phyloP scores from a whole-genome alignment of 202 grass and related monocot species.

The Brachypodium distachyon region DNA sequence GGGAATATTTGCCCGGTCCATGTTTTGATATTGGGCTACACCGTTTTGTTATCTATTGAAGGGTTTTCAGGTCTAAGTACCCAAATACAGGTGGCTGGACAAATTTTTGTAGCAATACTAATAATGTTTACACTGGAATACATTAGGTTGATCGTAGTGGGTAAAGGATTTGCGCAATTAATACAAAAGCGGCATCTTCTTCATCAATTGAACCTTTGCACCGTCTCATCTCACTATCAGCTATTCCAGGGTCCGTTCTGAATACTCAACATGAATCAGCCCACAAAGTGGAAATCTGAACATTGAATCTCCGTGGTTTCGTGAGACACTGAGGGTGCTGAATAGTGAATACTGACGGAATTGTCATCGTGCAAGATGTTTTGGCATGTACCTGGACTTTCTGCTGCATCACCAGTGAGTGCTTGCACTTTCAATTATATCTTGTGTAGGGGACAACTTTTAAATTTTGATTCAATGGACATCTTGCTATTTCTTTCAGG shows the following conservation, averaged over 20 bases:
- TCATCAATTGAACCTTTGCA: not conserved
- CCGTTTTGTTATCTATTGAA: not conserved
- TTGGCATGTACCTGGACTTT: conserved; percentile 85
- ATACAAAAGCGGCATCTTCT: not conserved
- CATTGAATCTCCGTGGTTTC: conserved; percentile 16
- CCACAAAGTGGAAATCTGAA: not conserved
- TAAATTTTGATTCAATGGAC: not conserved
- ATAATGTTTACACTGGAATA: not conserved
- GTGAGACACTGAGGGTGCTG: conserved; percentile 14
- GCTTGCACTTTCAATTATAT: not conserved
- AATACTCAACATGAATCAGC: not conserved
- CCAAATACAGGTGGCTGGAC: not conserved
- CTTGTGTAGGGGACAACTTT: not conserved
- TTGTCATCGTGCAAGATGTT: conserved; percentile 60
- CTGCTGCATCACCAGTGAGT: conserved; percentile 75
- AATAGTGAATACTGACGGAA: not conserved
- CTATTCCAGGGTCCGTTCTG: conserved; percentile 18
- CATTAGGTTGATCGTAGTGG: not conserved
- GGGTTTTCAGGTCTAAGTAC: not conserved
- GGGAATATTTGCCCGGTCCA: not conserved
- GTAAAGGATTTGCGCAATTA: not conserved
- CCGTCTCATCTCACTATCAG: not conserved
- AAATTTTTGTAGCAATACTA: not conserved
- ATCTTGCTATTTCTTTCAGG: conserved; percentile 43
- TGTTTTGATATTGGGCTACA: not conserved